Evolutionary conservation across 2,329 filamentous ascomycete genomes (phyloP).

Genomic region (Emericellopsis cladophorae): DNA sequence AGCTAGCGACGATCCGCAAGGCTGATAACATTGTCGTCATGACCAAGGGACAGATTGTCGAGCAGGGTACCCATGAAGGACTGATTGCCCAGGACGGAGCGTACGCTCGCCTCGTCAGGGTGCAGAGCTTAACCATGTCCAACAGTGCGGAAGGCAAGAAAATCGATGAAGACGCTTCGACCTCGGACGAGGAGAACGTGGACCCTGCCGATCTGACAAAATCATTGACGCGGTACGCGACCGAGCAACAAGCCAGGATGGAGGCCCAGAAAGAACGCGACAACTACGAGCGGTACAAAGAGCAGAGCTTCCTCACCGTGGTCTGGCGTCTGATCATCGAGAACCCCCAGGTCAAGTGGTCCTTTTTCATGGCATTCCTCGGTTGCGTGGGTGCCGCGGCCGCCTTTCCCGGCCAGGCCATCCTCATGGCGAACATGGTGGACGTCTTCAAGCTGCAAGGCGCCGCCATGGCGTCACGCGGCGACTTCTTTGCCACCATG

Average conservation of each 20-base stretch:
- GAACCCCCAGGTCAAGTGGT: slow-evolving; percentile 21
- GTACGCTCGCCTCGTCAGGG: slow-evolving; percentile 67
- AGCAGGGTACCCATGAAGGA: slow-evolving; percentile 61
- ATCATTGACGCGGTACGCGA: slow-evolving; percentile 17
- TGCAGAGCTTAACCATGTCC: slow-evolving; percentile 49
- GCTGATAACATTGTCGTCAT: slow-evolving; percentile 96
- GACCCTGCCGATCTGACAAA: slow-evolving; percentile 11
- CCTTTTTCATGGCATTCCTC: slow-evolving; percentile 18
- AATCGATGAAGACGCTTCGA: slow-evolving; percentile 8
- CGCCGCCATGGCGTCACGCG: slow-evolving; percentile 18
- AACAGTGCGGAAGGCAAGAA: background rate
- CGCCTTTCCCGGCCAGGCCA: slow-evolving; percentile 27
- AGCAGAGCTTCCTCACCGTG: slow-evolving; percentile 14
- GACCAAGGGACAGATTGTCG: slow-evolving; percentile 75
- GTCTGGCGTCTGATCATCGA: slow-evolving; percentile 21
- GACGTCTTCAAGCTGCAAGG: slow-evolving; percentile 24
- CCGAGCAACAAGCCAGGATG: slow-evolving; percentile 15
- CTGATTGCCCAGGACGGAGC: slow-evolving; percentile 57
- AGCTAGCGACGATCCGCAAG: slow-evolving; percentile 85
- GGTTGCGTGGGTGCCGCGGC: slow-evolving; percentile 18
- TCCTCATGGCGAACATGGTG: slow-evolving; percentile 26
- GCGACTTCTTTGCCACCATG: slow-evolving; percentile 42
- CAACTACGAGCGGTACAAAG: slow-evolving; percentile 20
- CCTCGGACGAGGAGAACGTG: background rate
- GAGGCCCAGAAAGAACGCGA: slow-evolving; percentile 21